Conservation (phyloP, 495 filamentous ascomycete genomes). For the Zalerion maritima region DNA sequence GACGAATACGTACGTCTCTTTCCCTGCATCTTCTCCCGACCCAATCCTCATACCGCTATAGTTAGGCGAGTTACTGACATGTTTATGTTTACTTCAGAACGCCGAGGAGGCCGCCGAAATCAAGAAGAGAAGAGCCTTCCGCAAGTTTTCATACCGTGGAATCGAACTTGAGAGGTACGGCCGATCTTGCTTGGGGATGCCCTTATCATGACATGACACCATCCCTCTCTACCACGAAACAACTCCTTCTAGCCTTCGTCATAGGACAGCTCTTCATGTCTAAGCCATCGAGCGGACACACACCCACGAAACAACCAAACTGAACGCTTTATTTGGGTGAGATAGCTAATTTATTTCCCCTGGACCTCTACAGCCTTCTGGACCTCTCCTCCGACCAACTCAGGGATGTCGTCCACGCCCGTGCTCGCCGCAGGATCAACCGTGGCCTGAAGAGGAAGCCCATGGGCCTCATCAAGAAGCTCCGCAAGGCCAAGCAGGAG, state of each 20-base stretch:
- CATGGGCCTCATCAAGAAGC: constrained; percentile 99
- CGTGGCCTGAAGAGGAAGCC: constrained; percentile 98
- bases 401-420: constrained; percentile 97
- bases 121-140: constrained; percentile 98
- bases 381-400: constrained; percentile 97
- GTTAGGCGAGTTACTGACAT: constrained; percentile 23
- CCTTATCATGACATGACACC: constrained; percentile 1
- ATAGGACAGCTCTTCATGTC: too few relatives aligned
- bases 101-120: constrained; percentile 94
- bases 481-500: constrained; percentile 99
- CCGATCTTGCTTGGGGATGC: too few relatives aligned
- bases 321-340: constrained; percentile 3
- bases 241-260: too few relatives aligned
- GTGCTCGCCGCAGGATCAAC: constrained; percentile 97
- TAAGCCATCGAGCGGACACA: background rate
- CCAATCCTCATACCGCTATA: background rate
- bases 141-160: constrained; percentile 99
- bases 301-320: too few relatives aligned
- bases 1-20: constrained; percentile 78
- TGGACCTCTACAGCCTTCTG: constrained; percentile 46
- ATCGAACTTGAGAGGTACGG: constrained; percentile 98
- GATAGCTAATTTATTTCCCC: constrained; percentile 6
- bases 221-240: too few relatives aligned
- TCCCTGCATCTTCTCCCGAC: constrained; percentile 4
- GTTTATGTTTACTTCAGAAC: constrained; percentile 43